Percentiles rank a stretch among this genome's conserved stretches.
Evolutionary conservation across 2,329 filamentous ascomycete species (phyloP).

Genomic region (Fusarium mexicanum): DNA sequence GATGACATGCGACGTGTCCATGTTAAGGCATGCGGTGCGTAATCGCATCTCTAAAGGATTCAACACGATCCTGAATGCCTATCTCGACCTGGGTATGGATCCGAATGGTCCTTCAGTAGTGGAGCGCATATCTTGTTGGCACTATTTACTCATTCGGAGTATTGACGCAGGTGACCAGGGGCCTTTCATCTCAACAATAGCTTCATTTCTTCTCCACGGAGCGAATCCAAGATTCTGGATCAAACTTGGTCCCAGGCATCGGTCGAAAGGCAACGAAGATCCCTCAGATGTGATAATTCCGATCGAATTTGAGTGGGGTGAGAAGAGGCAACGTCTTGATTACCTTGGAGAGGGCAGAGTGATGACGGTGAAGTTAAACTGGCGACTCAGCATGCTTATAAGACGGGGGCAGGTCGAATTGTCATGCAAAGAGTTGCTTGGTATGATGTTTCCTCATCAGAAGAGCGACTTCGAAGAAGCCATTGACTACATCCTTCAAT

Average conservation of each 20-base stretch:
- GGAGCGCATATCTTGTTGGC: background rate
- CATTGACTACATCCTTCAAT: background rate
- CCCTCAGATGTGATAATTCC: rapidly evolving
- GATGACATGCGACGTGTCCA: rapidly evolving
- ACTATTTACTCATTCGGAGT: rapidly evolving
- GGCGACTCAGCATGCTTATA: background rate
- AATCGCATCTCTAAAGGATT: rapidly evolving
- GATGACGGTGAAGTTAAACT: rapidly evolving
- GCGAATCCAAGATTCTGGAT: background rate
- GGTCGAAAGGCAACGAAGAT: rapidly evolving
- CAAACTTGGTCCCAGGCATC: rapidly evolving
- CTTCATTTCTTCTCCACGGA: background rate
- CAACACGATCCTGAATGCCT: rapidly evolving
- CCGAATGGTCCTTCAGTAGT: background rate
- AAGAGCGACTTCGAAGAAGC: background rate
- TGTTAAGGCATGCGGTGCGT: background rate
- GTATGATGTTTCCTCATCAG: background rate
- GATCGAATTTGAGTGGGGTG: background rate
- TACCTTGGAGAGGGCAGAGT: background rate
- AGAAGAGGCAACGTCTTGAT: rapidly evolving
- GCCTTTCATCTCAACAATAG: background rate
- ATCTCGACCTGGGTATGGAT: rapidly evolving
- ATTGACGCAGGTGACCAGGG: rapidly evolving
- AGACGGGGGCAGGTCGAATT: background rate
- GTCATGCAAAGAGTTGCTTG: background rate